Conservation (phyloP, 73 alveolate species). For the Uronychia binucleata region DNA sequence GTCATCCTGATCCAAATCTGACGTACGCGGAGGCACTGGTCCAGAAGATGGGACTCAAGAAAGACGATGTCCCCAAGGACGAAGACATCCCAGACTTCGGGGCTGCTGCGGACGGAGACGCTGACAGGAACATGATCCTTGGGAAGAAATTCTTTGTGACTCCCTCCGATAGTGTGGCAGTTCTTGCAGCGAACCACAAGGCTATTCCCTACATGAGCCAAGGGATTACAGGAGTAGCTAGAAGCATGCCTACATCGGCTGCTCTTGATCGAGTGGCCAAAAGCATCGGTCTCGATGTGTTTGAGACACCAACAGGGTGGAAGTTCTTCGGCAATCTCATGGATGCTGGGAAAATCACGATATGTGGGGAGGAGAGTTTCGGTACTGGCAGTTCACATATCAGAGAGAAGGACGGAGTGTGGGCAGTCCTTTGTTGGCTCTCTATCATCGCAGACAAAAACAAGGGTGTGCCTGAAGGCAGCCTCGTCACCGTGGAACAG, state of each 20-base stretch:
- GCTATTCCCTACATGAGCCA: constrained; percentile 83
- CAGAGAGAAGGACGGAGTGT: constrained; percentile 99
- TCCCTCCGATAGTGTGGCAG: constrained; percentile 98
- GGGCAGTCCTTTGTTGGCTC: constrained; percentile 99
- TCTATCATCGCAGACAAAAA: constrained; percentile 95
- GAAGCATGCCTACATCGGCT: constrained; percentile 99
- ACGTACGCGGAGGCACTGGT: constrained; percentile 95
- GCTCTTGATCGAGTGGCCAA: constrained; percentile 98
- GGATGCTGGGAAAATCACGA: constrained; percentile 96
- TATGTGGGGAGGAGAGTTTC: constrained; percentile 99
- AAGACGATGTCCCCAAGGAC: constrained; percentile 54
- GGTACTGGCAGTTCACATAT: constrained; percentile 99
- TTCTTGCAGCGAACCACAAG: constrained; percentile 90
- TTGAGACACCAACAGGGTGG: constrained; percentile 99
- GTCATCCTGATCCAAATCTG: constrained; percentile 99
- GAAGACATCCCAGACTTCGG: constrained; percentile 94
- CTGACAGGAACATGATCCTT: constrained; percentile 98
- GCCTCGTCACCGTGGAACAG: constrained; percentile 87
- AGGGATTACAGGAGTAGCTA: constrained; percentile 97
- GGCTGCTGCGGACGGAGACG: constrained; percentile 99
- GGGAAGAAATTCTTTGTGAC: constrained; percentile 98
- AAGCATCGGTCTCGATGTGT: constrained; percentile 84
- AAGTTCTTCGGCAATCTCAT: constrained; percentile 99
- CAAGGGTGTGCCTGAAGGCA: constrained; percentile 70
- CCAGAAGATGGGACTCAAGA: constrained; percentile 84